Evolutionary conservation across 2,329 filamentous ascomycete genomes (phyloP).

Genomic region (Nemania sp.): DNA sequence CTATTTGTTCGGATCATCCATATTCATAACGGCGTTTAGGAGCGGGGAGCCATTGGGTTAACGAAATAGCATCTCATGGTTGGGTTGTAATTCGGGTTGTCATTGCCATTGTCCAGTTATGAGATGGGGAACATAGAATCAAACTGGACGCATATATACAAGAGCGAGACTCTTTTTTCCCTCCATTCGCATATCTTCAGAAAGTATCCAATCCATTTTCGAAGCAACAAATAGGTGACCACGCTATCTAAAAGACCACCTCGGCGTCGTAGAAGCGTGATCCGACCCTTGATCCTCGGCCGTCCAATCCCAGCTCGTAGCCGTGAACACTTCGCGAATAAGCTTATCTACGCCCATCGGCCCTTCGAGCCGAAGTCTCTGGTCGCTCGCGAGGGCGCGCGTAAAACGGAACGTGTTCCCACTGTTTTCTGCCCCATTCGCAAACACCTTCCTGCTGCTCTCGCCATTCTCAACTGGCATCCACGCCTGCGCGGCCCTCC

Average conservation of each 20-base stretch:
- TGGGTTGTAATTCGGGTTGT: conserved; percentile 23
- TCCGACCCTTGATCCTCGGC: conserved; percentile 56
- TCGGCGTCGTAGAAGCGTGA: conserved; percentile 44
- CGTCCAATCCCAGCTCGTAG: conserved; percentile 70
- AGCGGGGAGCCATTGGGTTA: conserved; percentile 36
- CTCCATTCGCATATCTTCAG: conserved; percentile 9
- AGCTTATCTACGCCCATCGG: conserved; percentile 63
- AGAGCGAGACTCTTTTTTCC: conserved; percentile 17
- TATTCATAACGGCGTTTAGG: conserved; percentile 40
- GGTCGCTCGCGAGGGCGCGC: conserved; percentile 62
- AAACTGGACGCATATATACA: conserved; percentile 32
- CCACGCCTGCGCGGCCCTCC: conserved; percentile 58
- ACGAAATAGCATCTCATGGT: conserved; percentile 30
- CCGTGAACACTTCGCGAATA: conserved; percentile 66
- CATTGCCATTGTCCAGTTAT: conserved; percentile 25
- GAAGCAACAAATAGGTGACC: too few species aligned
- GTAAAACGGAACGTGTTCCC: conserved; percentile 62
- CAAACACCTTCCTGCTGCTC: background rate
- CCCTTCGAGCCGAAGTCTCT: conserved; percentile 62
- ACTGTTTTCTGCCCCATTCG: conserved; percentile 24
- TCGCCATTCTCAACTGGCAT: conserved; percentile 42
- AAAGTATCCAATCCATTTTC: too few species aligned
- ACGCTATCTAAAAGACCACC: conserved; percentile 41
- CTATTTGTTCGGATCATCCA: conserved; percentile 16
- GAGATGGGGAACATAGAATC: conserved; percentile 19